Base-by-base conservation (phyloP, 768 basidiomycete genomes). In the Exsudoporus frostii region DNA sequence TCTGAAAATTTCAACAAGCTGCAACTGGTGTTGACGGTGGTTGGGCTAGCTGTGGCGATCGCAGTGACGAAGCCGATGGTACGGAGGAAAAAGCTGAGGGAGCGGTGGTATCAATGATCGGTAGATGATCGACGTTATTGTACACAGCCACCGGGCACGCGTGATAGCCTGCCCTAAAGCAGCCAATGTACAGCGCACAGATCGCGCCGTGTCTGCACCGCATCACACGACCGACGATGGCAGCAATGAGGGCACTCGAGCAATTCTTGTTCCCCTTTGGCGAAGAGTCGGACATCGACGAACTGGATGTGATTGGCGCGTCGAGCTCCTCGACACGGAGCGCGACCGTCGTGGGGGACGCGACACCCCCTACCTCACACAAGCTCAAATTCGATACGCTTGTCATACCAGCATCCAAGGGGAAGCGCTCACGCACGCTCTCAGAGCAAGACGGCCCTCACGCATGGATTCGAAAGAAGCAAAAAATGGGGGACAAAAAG, bases 1-100 rank as follows among this genome's bases (percentile, higher is more conserved):
- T 91, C 82, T 61, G 89, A 94, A 68, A 85, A 77, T 63, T 98
- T 98, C 71, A 98, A 98, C 75, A 97, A 98, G 75, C 77, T 74
- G 1, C 96, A 98, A 69, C 76, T 98, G 22, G 82, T 95, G 57
- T 70, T 93, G 27, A 98, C 93, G 2, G 83, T 96, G 32, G 69
- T 73, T 1, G 92, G 81, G 0, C 68, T 98, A 53, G 78, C 75
- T 3, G 62, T 81, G 6, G 95, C 86, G n/a, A 90, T 97, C 56
- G 67, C 83, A n/a, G 67, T 94, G 34, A 85, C 85, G 20, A 84
- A 81, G 66, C 93, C 93, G 30, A 90, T 95, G 75, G 92, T 95
- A 22, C 70, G 70, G 60, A 72, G 79, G 65, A 92, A 89, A 67
- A 73, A 70, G 57, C 68, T 90, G 60, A 76, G 79, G 54, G 86